These are phyloP conservation scores for Trifolium pratense DNA, from an alignment of 306 rosid species.

Conservation along the genomic window DNA sequence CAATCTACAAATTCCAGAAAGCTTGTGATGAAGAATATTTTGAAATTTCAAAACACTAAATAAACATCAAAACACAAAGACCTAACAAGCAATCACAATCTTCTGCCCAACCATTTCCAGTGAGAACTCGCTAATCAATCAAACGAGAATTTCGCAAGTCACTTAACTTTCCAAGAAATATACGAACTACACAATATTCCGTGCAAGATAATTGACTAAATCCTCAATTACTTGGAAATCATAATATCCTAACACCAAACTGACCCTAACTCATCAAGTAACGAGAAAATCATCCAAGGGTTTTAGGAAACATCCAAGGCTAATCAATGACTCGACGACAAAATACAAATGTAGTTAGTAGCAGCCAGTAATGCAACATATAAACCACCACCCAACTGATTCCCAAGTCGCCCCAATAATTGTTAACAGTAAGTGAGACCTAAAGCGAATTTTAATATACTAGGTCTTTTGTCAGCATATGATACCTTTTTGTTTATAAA, in stretches of 20 bases:
- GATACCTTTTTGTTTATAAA: too few relatives aligned
- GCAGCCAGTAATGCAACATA: background rate
- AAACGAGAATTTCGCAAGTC: background rate
- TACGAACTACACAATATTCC: constrained; percentile 5
- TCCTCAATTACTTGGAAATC: constrained; percentile 14
- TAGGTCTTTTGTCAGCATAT: too few relatives aligned
- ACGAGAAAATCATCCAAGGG: constrained; percentile 9
- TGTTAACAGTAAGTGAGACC: too few relatives aligned
- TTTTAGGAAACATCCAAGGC: constrained; percentile 12
- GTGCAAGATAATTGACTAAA: background rate
- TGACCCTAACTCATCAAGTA: constrained; percentile 5
- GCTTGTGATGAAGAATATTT: background rate
- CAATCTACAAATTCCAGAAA: constrained; percentile 13
- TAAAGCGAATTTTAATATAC: too few relatives aligned
- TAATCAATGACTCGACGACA: constrained; percentile 2
- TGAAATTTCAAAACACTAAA: constrained; percentile 24
- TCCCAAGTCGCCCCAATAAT: too few relatives aligned
- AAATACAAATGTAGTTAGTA: constrained; percentile 2
- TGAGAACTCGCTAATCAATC: constrained; percentile 1
- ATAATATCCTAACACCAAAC: constrained; percentile 14
- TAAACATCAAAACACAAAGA: constrained; percentile 4
- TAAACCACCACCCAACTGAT: background rate
- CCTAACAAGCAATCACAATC: constrained; percentile 18
- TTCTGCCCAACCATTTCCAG: background rate
- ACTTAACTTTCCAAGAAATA: background rate